Evolutionary conservation across 805 yeast species (phyloP).

Genomic region (Candida insectalens): DNA sequence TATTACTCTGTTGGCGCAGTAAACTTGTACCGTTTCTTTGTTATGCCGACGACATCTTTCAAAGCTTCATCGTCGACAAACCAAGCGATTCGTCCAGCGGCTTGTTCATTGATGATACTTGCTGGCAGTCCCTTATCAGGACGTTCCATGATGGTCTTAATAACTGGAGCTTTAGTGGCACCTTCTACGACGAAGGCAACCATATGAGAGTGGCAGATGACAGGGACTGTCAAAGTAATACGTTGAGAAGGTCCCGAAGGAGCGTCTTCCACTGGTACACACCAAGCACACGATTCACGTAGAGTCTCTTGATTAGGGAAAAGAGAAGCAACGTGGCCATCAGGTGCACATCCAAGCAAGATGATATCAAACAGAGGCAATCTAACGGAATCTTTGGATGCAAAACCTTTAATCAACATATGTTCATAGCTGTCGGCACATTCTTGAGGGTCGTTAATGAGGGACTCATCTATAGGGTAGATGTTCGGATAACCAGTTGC

Average conservation of each 20-base stretch:
- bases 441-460: constrained; percentile 75
- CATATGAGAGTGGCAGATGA: constrained; percentile 84
- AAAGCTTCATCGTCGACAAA: constrained; percentile 93
- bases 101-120: constrained; percentile 86
- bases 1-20: constrained; percentile 4
- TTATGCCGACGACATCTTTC: constrained; percentile 58
- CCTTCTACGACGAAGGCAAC: constrained; percentile 97
- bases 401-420: constrained; percentile 77
- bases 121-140: constrained; percentile 96
- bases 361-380: constrained; percentile 90
- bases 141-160: constrained; percentile 87
- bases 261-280: constrained; percentile 83
- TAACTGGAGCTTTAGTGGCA: constrained; percentile 85
- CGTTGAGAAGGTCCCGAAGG: constrained; percentile 83
- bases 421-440: constrained; percentile 93
- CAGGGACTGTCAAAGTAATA: constrained; percentile 88
- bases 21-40: constrained; percentile 63
- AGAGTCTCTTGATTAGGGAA: constrained; percentile 88
- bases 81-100: constrained; percentile 97
- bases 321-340: constrained; percentile 94
- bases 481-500: constrained; percentile 50
- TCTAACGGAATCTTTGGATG: constrained; percentile 92
- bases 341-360: constrained; percentile 95
- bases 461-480: constrained; percentile 70
- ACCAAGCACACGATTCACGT: constrained; percentile 91